Percentiles rank a stretch among this genome's conserved stretches.
These are phyloP conservation scores for Penicillium hesseltinei DNA, from an alignment of 2,329 filamentous ascomycete genomes.

Conservation along the genomic window DNA sequence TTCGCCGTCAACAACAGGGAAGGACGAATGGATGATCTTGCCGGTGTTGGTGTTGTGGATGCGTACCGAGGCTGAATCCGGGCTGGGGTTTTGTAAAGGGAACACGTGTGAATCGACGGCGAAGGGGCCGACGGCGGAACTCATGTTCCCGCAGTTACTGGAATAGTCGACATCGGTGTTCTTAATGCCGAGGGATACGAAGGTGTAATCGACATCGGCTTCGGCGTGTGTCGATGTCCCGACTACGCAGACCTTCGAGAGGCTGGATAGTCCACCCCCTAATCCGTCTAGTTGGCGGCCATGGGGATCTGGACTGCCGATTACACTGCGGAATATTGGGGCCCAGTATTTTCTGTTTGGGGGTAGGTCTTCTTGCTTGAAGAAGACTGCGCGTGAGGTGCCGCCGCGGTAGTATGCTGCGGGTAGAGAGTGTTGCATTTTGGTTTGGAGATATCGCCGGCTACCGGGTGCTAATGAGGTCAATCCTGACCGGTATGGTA, in stretches of 20 bases:
- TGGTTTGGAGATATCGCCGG: conserved; percentile 10
- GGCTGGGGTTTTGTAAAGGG: conserved; percentile 6
- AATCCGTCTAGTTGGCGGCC: conserved; percentile 71
- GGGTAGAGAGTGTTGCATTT: conserved; percentile 39
- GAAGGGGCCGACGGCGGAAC: conserved; percentile 63
- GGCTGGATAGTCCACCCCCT: conserved; percentile 66
- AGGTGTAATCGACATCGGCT: conserved; percentile 68
- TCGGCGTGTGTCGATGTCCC: conserved; percentile 49
- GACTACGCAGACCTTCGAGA: conserved; percentile 70
- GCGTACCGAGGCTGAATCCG: conserved; percentile 48
- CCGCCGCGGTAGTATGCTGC: conserved; percentile 66
- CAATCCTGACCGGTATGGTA: background rate
- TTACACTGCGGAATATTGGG: conserved; percentile 56
- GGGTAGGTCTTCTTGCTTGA: conserved; percentile 55
- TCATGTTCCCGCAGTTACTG: conserved; percentile 77
- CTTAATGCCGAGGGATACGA: conserved; percentile 66
- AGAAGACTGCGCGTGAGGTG: conserved; percentile 66
- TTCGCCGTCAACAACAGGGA: conserved; percentile 52
- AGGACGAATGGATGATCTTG: conserved; percentile 61
- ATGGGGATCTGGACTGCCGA: conserved; percentile 65
- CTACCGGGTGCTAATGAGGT: background rate
- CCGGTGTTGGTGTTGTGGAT: conserved; percentile 71
- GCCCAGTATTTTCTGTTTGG: conserved; percentile 47
- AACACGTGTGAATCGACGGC: conserved; percentile 58
- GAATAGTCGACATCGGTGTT: conserved; percentile 62